phyloP scores from a whole-genome alignment of 768 basidiomycete species.

The Termitomyces sp. region DNA sequence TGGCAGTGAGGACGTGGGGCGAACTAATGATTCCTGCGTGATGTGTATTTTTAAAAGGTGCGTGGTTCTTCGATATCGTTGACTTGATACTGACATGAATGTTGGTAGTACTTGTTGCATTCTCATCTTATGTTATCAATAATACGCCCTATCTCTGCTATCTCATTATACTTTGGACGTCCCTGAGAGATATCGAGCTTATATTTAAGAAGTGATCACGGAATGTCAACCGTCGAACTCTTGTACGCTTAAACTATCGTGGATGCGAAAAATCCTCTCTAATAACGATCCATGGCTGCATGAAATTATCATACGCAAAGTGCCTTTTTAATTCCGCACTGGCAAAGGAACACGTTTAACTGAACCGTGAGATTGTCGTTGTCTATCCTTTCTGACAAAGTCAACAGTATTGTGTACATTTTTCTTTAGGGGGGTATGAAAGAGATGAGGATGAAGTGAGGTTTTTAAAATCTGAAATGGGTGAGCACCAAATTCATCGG shows the following conservation, averaged over 20 bases:
- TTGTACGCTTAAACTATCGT: background rate
- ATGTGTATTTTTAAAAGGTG: slow-evolving; percentile 11
- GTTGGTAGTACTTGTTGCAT: background rate
- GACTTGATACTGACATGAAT: background rate
- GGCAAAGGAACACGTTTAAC: background rate
- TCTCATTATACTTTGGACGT: background rate
- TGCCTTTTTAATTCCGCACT: background rate
- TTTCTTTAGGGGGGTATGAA: background rate
- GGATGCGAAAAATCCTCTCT: background rate
- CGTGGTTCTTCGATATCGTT: background rate
- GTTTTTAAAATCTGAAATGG: background rate
- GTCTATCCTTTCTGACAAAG: background rate
- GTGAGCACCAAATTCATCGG: background rate
- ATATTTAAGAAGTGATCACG: background rate
- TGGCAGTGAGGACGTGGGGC: slow-evolving; percentile 73
- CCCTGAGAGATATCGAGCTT: background rate
- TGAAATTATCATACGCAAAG: background rate
- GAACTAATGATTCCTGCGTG: slow-evolving; percentile 71
- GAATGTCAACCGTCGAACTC: background rate
- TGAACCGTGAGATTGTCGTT: background rate
- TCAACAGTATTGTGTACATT: background rate
- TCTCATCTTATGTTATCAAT: background rate
- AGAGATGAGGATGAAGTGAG: background rate
- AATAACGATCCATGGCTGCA: background rate
- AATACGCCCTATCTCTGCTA: background rate